These are phyloP conservation scores for Fonsecaea pedrosoi DNA, from an alignment of 2,329 filamentous ascomycete genomes.

Conservation along the genomic window DNA sequence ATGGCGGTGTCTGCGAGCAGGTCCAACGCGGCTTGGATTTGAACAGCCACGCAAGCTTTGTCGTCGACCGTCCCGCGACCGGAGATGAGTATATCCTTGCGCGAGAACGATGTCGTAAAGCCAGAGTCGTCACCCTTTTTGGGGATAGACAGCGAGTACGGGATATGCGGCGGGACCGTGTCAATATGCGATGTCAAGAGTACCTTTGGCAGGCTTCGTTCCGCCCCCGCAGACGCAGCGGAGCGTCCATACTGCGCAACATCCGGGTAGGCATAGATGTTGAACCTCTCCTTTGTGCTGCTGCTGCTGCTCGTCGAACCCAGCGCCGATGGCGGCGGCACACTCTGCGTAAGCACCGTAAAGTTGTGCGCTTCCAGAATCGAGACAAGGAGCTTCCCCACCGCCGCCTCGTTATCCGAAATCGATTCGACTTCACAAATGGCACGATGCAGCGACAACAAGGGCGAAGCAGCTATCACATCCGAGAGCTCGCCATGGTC, in stretches of 20 bases:
- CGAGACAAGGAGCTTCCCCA: conserved; percentile 71
- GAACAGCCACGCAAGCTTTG: conserved; percentile 55
- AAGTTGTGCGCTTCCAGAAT: conserved; percentile 69
- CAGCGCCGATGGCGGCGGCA: conserved; percentile 40
- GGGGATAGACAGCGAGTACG: conserved; percentile 53
- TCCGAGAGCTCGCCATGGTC: conserved; percentile 42
- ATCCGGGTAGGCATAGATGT: conserved; percentile 73
- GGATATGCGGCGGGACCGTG: conserved; percentile 61
- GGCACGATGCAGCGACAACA: conserved; percentile 75
- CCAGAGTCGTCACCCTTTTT: background rate
- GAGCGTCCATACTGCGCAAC: conserved; percentile 27
- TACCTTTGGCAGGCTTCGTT: conserved; percentile 42
- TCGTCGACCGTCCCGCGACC: conserved; percentile 56
- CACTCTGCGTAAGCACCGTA: conserved; percentile 65
- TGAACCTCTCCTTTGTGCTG: conserved; percentile 64
- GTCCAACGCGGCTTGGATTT: conserved; percentile 53
- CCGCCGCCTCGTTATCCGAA: conserved; percentile 69
- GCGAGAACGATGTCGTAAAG: conserved; percentile 46
- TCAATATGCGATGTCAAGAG: conserved; percentile 78
- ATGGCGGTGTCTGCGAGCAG: conserved; percentile 53
- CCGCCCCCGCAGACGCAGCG: conserved; percentile 20
- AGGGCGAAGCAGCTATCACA: conserved; percentile 52
- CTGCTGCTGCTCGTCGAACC: conserved; percentile 40
- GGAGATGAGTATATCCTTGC: conserved; percentile 48
- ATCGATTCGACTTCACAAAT: conserved; percentile 78